A percentile compares a stretch with the other conserved stretches of the same genome.
Evolutionary conservation across 345 rosid genomes (phyloP).

Genomic region (Pseudoturritis turrita): DNA sequence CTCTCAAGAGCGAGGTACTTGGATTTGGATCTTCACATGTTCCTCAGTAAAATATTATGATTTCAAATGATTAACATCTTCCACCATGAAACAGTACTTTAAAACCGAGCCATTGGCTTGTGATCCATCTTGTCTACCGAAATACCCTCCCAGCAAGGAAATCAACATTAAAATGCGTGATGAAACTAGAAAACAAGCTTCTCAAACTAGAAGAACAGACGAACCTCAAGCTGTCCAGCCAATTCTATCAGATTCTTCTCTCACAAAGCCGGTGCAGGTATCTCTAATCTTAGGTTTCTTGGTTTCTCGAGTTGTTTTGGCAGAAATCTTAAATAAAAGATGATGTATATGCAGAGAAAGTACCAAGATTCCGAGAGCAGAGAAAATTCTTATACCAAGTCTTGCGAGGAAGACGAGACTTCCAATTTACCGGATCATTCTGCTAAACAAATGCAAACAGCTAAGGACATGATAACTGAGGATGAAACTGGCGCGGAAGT

Average conservation of each 20-base stretch:
- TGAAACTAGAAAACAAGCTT: conserved; percentile 51
- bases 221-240: conserved; percentile 11
- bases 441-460: conserved; percentile 12
- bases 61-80: not conserved
- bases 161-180: conserved; percentile 58
- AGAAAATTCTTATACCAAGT: conserved; percentile 4
- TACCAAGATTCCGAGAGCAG: conserved; percentile 10
- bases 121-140: conserved; percentile 85
- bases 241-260: not conserved
- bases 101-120: conserved; percentile 67
- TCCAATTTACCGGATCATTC: not conserved
- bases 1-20: conserved; percentile 72
- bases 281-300: not conserved
- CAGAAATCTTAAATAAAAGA: not conserved
- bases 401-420: conserved; percentile 14
- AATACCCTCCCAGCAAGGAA: conserved; percentile 88
- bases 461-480: not conserved
- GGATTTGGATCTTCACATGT: not conserved
- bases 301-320: not conserved
- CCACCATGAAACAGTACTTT: conserved; percentile 50
- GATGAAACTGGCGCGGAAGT: conserved; percentile 5
- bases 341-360: conserved; percentile 15
- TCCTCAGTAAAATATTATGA: not conserved
- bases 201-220: not conserved
- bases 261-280: conserved; percentile 13